Conservation (phyloP, 2,329 filamentous ascomycete genomes). For the Pezicula carpinea region DNA sequence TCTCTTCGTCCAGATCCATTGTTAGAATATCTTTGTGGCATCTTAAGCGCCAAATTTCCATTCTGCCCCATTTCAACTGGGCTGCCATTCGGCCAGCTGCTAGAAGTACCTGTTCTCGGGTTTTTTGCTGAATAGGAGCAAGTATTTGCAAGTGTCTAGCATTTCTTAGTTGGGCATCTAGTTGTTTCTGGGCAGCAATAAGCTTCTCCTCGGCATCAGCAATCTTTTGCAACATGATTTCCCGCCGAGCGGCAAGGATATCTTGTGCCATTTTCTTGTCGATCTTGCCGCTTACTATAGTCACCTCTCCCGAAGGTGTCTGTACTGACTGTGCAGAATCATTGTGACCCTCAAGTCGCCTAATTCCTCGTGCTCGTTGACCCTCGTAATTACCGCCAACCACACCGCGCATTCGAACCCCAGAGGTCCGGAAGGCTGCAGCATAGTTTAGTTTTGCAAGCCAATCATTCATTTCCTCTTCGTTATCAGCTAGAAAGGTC, state of each 20-base stretch:
- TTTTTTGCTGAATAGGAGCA: conserved; percentile 86
- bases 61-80: conserved; percentile 87
- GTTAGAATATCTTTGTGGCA: conserved; percentile 86
- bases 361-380: conserved; percentile 67
- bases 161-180: conserved; percentile 82
- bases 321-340: conserved; percentile 57
- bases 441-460: conserved; percentile 94
- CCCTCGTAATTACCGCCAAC: conserved; percentile 82
- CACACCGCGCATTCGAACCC: conserved; percentile 84
- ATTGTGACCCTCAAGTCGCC: conserved; percentile 53
- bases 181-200: conserved; percentile 64
- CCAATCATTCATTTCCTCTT: conserved; percentile 95
- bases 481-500: conserved; percentile 83
- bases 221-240: conserved; percentile 81
- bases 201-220: conserved; percentile 78
- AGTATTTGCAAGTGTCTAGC: conserved; percentile 85
- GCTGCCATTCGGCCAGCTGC: conserved; percentile 81
- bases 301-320: conserved; percentile 69
- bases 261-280: conserved; percentile 82
- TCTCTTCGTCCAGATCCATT: conserved; percentile 80
- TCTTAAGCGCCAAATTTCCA: conserved; percentile 87
- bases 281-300: conserved; percentile 66
- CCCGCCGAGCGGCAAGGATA: conserved; percentile 74
- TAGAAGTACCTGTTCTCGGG: conserved; percentile 78
- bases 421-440: conserved; percentile 86